Percentiles rank a stretch among this genome's conserved stretches.
Conservation (phyloP, 257 asterid genomes). For the Solanum gracilifrons region DNA sequence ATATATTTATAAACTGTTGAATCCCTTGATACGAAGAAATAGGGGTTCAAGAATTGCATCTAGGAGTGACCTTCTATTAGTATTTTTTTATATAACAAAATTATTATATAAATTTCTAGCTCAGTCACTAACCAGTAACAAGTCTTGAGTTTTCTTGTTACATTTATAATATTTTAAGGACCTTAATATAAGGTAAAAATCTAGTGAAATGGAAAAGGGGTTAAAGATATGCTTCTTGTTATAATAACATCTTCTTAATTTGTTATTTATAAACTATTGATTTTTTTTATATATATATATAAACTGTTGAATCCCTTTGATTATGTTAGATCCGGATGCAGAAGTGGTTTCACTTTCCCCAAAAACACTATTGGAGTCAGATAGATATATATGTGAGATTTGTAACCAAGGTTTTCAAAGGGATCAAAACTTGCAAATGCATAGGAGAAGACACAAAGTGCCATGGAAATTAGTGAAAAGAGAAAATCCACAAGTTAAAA, state of each 20-base stretch:
- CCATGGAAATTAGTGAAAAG: conserved; percentile 27
- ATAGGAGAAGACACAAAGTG: conserved; percentile 14
- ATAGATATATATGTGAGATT: conserved; percentile 15
- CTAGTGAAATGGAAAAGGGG: neutral
- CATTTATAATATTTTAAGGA: neutral
- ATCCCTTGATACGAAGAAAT: neutral
- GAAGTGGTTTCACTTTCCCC: conserved; percentile 18
- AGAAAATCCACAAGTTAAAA: conserved; percentile 32
- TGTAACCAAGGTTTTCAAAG: conserved; percentile 19
- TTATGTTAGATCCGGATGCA: conserved; percentile 9
- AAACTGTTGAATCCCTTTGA: neutral
- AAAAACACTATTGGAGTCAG: conserved; percentile 13
- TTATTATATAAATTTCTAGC: neutral
- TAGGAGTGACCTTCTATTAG: neutral
- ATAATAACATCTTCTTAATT: neutral
- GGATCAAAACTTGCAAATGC: conserved; percentile 21
- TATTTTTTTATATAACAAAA: neutral
- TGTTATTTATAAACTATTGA: neutral
- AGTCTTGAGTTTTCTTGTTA: neutral
- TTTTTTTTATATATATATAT: neutral
- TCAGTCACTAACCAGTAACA: neutral
- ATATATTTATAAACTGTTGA: neutral
- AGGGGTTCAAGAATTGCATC: neutral
- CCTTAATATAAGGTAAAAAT: neutral
- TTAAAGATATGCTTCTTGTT: neutral